Conservation (phyloP, 2,329 filamentous ascomycete species). For the Epichloe hybrida region DNA sequence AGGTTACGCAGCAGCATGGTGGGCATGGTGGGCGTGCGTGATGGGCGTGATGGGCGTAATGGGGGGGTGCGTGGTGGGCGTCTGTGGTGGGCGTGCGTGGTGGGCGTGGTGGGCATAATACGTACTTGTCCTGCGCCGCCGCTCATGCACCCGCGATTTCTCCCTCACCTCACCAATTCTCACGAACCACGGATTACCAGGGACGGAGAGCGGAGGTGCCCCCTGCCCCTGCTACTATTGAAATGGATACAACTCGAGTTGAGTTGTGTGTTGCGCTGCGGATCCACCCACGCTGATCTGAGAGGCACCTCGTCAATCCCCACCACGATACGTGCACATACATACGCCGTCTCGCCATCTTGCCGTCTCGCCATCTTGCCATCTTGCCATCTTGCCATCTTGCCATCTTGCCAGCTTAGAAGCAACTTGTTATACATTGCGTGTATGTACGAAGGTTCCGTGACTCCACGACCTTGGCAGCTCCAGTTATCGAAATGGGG, state of each 20-base stretch:
- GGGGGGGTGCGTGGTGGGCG: too few species aligned
- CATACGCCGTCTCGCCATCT: neutral
- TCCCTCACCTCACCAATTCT: conserved; percentile 6
- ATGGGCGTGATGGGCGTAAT: too few species aligned
- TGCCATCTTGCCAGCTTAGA: conserved; percentile 8
- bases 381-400: conserved; percentile 6
- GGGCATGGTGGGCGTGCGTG: too few species aligned
- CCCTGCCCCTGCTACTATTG: neutral
- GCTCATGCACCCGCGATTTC: conserved; percentile 8
- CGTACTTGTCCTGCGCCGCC: conserved; percentile 7
- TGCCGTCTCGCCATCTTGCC: conserved; percentile 1
- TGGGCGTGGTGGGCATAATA: conserved; percentile 2
- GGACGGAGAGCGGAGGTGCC: conserved; percentile 2
- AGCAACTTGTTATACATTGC: conserved; percentile 2
- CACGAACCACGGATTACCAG: conserved; percentile 9
- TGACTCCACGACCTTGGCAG: neutral
- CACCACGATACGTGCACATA: conserved; percentile 5
- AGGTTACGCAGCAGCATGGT: conserved; percentile 6
- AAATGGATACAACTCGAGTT: conserved; percentile 6
- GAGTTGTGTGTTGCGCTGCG: conserved; percentile 4
- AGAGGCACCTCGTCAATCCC: conserved; percentile 8
- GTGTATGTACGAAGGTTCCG: conserved; percentile 4
- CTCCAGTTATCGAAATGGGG: conserved; percentile 4
- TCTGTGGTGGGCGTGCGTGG: too few species aligned
- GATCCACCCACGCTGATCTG: conserved; percentile 8